phyloP scores from a whole-genome alignment of 2,329 filamentous ascomycete species.

The Incumbomyces delicatus region DNA sequence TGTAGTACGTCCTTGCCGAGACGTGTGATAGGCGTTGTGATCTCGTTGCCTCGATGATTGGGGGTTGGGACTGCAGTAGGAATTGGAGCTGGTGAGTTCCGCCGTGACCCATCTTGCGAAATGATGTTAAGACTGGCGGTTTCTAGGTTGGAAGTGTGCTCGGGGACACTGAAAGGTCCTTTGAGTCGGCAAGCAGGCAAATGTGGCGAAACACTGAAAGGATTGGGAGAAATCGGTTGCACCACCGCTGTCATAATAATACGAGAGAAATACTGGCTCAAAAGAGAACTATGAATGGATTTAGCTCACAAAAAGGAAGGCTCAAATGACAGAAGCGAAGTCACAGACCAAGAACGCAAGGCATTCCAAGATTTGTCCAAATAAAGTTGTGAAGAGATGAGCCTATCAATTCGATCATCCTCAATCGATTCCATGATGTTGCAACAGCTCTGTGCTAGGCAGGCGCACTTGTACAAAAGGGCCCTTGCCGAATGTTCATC shows the following conservation, averaged over 20 bases:
- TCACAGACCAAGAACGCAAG: constrained; percentile 6
- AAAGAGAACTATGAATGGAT: constrained; percentile 3
- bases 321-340: constrained; percentile 5
- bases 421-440: too few species aligned
- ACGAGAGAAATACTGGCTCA: neutral
- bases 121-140: neutral
- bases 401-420: neutral
- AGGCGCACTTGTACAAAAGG: too few species aligned
- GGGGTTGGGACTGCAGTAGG: neutral
- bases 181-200: neutral
- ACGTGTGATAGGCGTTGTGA: neutral
- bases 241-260: constrained; percentile 4
- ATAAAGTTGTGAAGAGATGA: neutral
- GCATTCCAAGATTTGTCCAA: constrained; percentile 8
- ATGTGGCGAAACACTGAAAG: neutral
- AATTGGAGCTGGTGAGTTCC: neutral
- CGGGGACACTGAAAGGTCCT: neutral
- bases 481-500: too few species aligned
- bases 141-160: neutral
- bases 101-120: neutral
- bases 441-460: too few species aligned
- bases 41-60: neutral
- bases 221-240: neutral
- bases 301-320: constrained; percentile 3
- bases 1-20: neutral